Evolutionary conservation across 805 yeast species (phyloP).

Genomic region (Lipomyces oligophaga): DNA sequence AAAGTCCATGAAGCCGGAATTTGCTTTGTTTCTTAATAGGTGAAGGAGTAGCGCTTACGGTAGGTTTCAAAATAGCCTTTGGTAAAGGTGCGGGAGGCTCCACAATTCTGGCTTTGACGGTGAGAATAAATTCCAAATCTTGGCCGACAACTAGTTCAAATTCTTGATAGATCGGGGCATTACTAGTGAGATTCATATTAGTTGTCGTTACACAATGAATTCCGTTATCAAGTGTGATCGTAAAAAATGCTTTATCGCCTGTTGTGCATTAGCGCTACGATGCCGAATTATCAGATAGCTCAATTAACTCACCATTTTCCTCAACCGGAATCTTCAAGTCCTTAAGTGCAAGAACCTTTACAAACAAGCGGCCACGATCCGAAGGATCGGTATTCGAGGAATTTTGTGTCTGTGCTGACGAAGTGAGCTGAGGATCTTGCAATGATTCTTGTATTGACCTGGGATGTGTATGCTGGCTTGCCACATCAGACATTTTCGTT

Average conservation of each 20-base stretch:
- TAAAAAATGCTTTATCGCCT: constrained; percentile 44
- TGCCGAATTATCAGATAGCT: background rate
- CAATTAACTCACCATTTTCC: constrained; percentile 6
- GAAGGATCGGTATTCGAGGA: constrained; percentile 32
- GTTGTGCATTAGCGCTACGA: constrained; percentile 6
- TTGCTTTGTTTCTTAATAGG: constrained; percentile 20
- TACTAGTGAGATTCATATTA: constrained; percentile 38
- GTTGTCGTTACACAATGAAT: constrained; percentile 71
- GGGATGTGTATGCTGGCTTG: too few species aligned
- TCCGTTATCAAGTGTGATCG: constrained; percentile 67
- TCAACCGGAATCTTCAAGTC: constrained; percentile 44
- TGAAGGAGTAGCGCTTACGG: constrained; percentile 8
- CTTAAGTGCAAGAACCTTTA: constrained; percentile 49
- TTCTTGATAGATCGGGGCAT: constrained; percentile 55
- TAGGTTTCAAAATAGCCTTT: background rate
- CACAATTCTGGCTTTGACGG: constrained; percentile 57
- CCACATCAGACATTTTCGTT: background rate
- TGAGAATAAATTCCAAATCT: constrained; percentile 54
- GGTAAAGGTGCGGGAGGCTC: constrained; percentile 39
- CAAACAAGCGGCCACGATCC: constrained; percentile 44
- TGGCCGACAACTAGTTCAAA: constrained; percentile 65
- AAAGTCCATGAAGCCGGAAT: constrained; percentile 16
- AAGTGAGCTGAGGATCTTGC: background rate
- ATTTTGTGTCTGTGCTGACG: background rate
- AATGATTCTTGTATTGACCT: background rate